Conservation (phyloP, 2,329 filamentous ascomycete genomes). For the Teratosphaeria gauchensis region DNA sequence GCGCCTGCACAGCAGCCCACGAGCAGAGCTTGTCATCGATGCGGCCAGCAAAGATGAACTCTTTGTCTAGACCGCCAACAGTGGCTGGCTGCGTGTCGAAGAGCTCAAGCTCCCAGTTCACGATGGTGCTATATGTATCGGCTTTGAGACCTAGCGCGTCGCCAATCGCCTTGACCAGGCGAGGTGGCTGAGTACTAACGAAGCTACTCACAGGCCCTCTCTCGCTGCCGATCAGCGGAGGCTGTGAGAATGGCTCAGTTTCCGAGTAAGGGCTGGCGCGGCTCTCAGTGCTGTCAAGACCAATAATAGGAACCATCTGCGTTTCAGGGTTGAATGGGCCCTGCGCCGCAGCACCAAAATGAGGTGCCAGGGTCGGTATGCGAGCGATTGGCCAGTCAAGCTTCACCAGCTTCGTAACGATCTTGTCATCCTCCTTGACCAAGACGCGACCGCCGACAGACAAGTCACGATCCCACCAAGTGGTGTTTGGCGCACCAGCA, state of each 20-base stretch:
- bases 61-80: conserved; percentile 74
- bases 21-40: conserved; percentile 98
- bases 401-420: conserved; percentile 73
- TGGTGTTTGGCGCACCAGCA: conserved; percentile 73
- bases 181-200: conserved; percentile 70
- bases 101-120: conserved; percentile 96
- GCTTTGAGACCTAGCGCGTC: conserved; percentile 65
- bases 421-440: conserved; percentile 71
- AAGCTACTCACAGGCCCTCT: conserved; percentile 51
- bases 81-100: conserved; percentile 82
- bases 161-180: conserved; percentile 74
- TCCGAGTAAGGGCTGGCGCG: conserved; percentile 25
- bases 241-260: conserved; percentile 20
- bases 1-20: conserved; percentile 77
- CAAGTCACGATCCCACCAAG: conserved; percentile 96
- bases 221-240: conserved; percentile 35
- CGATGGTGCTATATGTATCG: conserved; percentile 50
- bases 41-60: conserved; percentile 89
- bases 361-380: conserved; percentile 83
- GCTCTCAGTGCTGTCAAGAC: conserved; percentile 54
- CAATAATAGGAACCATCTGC: conserved; percentile 87
- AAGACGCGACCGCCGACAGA: conserved; percentile 83
- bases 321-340: conserved; percentile 77
- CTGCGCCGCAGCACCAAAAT: conserved; percentile 67
- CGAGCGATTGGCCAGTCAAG: conserved; percentile 89